A percentile compares a stretch with the other conserved stretches of the same genome.
These are phyloP conservation scores for Boletus sp. DNA, from an alignment of 1,284 basidiomycete genomes.

Conservation along the genomic window DNA sequence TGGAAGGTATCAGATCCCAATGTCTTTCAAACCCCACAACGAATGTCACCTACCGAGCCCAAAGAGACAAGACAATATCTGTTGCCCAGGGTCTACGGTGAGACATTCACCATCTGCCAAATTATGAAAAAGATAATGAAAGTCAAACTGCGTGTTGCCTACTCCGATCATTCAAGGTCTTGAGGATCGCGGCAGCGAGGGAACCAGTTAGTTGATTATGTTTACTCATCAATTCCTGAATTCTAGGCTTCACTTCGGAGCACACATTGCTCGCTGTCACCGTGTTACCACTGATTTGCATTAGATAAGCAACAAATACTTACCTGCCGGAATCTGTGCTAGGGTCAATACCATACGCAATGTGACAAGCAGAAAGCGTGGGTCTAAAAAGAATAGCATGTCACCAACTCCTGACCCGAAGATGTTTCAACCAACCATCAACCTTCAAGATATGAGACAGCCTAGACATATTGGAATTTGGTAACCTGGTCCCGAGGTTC, in stretches of 20 bases:
- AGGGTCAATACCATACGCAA: constrained; percentile 27
- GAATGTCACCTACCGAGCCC: constrained; percentile 25
- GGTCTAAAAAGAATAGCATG: constrained; percentile 14
- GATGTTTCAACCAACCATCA: constrained; percentile 21
- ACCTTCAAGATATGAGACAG: constrained; percentile 22
- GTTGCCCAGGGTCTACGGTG: constrained; percentile 1
- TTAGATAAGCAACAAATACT: background rate
- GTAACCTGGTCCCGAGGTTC: background rate
- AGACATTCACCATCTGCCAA: background rate
- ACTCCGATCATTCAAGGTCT: constrained; percentile 17
- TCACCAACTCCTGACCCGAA: no score
- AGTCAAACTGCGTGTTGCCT: no score
- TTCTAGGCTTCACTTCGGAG: constrained; percentile 6
- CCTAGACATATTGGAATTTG: constrained; percentile 3
- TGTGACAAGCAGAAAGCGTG: constrained; percentile 16
- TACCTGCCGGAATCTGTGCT: constrained; percentile 20
- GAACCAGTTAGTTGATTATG: constrained; percentile 17
- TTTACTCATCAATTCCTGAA: constrained; percentile 24
- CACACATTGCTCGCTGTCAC: constrained; percentile 16
- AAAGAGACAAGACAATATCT: constrained; percentile 21
- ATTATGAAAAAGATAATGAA: no score
- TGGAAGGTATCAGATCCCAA: background rate
- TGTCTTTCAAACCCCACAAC: background rate
- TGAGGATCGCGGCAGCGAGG: constrained; percentile 24
- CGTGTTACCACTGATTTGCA: background rate